Evolutionary conservation across 805 yeast genomes (phyloP), one percentile per base, ranked within the genome.

Genomic region (Saturnispora silvae): DNA sequence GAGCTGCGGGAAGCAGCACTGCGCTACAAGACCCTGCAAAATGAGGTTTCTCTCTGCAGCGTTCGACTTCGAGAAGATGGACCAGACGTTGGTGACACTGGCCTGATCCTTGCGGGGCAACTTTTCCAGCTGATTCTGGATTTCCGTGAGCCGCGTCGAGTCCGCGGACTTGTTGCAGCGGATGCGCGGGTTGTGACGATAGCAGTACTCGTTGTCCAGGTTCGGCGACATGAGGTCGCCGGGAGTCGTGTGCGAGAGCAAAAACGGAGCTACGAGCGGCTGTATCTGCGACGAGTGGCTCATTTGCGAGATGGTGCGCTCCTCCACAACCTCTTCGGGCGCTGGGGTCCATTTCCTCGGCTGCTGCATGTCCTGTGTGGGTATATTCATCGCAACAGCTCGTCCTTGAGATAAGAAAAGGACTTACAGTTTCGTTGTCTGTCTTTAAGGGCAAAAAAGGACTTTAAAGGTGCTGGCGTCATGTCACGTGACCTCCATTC

Each of bases 1-100:
- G 16, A 92, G 65, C 53, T 87, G 96, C 1, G 97, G 96, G 61
- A 85, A 87, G 50, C 98, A 92, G 57, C 97, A 85, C 55, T 85
- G 95, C 4, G 84, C 67, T 31, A 92, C 61, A 25, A 92, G 60
- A 1, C 97, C 96, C 53, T 81, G 81, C 34, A 92, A 60, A 1
- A 89, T 82, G 31, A 89, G 63, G 34, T 74, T 71, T 37, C 96
- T 65, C 52, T 81, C 83, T 31, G 68, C 72, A 27, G 67, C 60
- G 4, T 81, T 83, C 19, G 89, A 81, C 31, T 81, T 83, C 36
- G 77, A 70, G 57, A 85, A 89, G 8, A 78, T 71, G 4, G 85
- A 75, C 92, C 96, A 84, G 14, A 84, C 81, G 45, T 80, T 84
- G 28, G 78, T 69, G 20, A 89, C 76, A 15, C 84, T 83, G 45